Base-by-base conservation (phyloP, 345 rosid species). In the Dovyalis caffra region DNA sequence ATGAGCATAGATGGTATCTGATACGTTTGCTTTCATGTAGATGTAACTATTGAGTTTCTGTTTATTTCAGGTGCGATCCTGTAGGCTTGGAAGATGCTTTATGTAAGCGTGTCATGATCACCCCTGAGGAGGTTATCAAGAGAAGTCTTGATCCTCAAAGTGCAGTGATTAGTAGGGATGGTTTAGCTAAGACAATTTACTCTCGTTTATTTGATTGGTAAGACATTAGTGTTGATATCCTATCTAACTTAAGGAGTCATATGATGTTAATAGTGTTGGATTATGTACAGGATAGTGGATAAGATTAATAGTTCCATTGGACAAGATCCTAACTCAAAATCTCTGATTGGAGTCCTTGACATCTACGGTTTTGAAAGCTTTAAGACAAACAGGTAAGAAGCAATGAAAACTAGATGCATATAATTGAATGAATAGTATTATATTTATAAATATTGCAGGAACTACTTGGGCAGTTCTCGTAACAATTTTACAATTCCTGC, bases 361-460 rank as follows among this genome's bases (percentile, higher is more conserved):
- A 92, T 94, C 58, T 94, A 94, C 11, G 98, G 98, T 72, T 94
- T 94, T 70, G 98, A 92, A 85, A 94, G 98, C 88, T 94, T 94
- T 71, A 90, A 94, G 88, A 69, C 88, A 38, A 94, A 92, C 62
- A 94, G 98, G 98, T 87, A 79, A 72, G 21, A 58, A 65, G 31
- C 65, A 56, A 11, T 51, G 58, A 69, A 31, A 33, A 38, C 28
- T 12, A 23, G 16, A 12, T 35, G 58, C 37, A 25, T 18, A 49
- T 70, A 64, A 70, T 16, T 47, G 15, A 65, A 70, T 64, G 49
- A 35, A 29, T 49, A 33, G 65, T 21, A 43, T 61, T 34, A 51
- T 43, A 18, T 25, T 18, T 66, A n/a, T 12, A 40, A 64, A 38
- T 37, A 40, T 32, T 51, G 53, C 34, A 69, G 70, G 43, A 66